Evolutionary conservation across 1,139 yeast species (phyloP), one percentile per base, ranked within the genome.

Genomic region (Nakaseomyces uthaithaninus): DNA sequence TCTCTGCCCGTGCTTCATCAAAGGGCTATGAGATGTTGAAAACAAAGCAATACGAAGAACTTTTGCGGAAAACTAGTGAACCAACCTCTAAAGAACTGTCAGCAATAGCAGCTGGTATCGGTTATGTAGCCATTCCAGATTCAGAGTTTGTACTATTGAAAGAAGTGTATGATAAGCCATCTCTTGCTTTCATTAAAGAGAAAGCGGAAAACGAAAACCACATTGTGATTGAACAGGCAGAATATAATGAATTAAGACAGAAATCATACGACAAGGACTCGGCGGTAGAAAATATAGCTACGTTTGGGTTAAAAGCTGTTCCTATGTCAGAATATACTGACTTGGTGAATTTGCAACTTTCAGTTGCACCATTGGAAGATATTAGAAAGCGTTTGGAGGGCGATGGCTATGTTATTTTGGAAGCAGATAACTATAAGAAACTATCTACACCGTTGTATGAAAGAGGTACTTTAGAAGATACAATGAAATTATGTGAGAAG

Each of bases 101-200:
- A 11, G 51, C 51, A n/a, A 49, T 54, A 24, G 57, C 33, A 16
- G 22, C 38, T 11, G 33, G 27, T 18, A 12, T 19, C 11, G 38
- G 66, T 10, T 47, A 55, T 43, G 58, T 60, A 3, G 48, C 55
- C 24, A 33, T 68, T 12, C 42, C 58, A 9, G 53, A 57, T 19
- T 56, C 53, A 10, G 64, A 59, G n/a, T 55, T 61, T 40, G 47
- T 45, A 3, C 57, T 53, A 12, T 54, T 68, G 37, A 24, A 39
- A 9, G 40, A 41, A 3, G 56, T 49, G 0, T 54, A 53, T n/a
- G 44, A 49, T 20, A 47, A 53, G 16, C 61, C 63, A 14, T 34
- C 53, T 2, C 20, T 45, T 18, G 54, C 53, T 16, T 57, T 52
- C 37, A 42, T 62, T 33, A 40, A 39, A 4, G 51, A 52, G 12